Conservation (phyloP, 2,329 filamentous ascomycete species). For the Ceratocystis huliohia region DNA sequence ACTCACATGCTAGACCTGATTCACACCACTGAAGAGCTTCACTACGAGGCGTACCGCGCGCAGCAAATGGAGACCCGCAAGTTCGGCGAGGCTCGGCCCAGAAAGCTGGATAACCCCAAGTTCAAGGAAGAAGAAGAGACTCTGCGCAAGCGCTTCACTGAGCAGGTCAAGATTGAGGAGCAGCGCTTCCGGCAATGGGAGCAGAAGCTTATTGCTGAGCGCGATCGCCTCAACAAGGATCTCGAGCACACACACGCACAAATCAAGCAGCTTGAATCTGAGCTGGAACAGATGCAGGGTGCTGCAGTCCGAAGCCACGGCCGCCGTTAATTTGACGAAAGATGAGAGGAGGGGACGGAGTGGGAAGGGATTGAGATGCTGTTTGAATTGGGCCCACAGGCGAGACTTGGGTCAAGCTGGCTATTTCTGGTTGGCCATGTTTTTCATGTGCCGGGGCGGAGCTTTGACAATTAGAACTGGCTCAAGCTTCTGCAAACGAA, state of each 20-base stretch:
- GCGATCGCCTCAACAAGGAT: conserved; percentile 98
- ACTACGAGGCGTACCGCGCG: conserved; percentile 98
- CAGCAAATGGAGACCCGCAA: conserved; percentile 99
- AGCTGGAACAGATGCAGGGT: conserved; percentile 89
- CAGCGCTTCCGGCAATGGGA: conserved; percentile 99
- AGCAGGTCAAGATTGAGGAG: conserved; percentile 99
- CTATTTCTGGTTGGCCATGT: no score
- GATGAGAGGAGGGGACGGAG: background rate
- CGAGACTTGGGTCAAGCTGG: no score
- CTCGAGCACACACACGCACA: conserved; percentile 92
- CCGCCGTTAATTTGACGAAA: conserved; percentile 52
- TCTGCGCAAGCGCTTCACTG: conserved; percentile 95
- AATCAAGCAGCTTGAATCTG: conserved; percentile 82
- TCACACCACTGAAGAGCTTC: conserved; percentile 96
- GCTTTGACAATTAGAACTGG: no score
- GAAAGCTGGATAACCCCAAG: conserved; percentile 99
- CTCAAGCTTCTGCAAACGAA: no score
- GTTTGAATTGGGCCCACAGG: no score
- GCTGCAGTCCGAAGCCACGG: conserved; percentile 81
- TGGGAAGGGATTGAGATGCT: no score
- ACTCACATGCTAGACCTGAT: conserved; percentile 99
- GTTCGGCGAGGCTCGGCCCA: conserved; percentile 90
- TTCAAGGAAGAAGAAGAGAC: conserved; percentile 99
- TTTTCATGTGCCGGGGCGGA: no score
- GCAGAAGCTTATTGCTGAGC: conserved; percentile 98